Conservation (phyloP, 2,329 filamentous ascomycete species). For the Diplodia sapinea region DNA sequence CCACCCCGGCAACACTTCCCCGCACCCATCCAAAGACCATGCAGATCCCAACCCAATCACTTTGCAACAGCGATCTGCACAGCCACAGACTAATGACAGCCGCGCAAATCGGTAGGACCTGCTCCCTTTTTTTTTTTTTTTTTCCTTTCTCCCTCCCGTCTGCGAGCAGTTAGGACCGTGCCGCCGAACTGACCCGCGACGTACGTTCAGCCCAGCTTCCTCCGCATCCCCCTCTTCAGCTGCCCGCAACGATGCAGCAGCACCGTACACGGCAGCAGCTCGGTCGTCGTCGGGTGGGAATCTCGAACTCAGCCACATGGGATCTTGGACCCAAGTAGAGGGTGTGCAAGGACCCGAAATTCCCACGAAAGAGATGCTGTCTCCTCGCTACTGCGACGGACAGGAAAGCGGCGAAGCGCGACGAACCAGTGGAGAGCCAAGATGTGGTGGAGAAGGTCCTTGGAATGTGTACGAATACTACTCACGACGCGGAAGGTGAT, state of each 20-base stretch:
- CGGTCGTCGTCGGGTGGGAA: not conserved
- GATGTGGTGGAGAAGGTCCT: not conserved
- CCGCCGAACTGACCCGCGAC: not conserved
- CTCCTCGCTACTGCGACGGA: not conserved
- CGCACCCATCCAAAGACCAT: not conserved
- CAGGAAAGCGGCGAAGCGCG: not conserved
- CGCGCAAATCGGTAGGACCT: not conserved
- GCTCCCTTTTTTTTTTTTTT: not conserved
- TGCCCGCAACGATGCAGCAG: not conserved
- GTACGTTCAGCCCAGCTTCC: not conserved
- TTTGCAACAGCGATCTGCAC: not conserved
- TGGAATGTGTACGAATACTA: constrained; percentile 9
- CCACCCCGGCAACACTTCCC: not conserved
- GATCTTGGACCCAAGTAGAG: not conserved
- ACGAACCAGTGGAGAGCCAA: not conserved
- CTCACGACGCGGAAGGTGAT: not conserved
- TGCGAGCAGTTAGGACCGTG: not conserved
- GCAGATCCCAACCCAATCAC: not conserved
- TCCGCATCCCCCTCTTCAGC: not conserved
- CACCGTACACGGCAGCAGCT: too few species aligned
- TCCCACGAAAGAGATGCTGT: not conserved
- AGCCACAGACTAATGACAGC: not conserved
- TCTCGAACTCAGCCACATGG: not conserved
- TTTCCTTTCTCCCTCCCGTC: too few species aligned
- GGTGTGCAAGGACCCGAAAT: not conserved